These are phyloP conservation scores for Tranzscheliella williamsii DNA, from an alignment of 1,284 basidiomycete species.

Conservation along the genomic window DNA sequence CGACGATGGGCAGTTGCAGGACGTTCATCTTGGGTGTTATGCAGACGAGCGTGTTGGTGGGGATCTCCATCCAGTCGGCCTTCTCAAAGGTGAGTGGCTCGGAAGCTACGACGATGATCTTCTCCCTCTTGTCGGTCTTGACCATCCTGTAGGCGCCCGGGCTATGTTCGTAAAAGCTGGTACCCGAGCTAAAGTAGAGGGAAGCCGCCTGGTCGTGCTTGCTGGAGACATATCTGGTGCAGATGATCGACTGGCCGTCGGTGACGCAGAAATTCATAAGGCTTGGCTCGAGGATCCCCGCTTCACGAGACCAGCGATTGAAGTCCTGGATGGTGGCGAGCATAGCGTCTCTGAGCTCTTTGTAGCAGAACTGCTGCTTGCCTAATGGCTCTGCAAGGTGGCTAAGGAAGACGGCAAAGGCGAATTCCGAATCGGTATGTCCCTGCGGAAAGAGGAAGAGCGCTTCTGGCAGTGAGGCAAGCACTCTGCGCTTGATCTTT, in stretches of 20 bases:
- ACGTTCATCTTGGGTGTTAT: conserved; percentile 72
- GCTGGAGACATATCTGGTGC: conserved; percentile 91
- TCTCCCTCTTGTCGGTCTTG: conserved; percentile 92
- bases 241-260: conserved; percentile 88
- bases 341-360: conserved; percentile 47
- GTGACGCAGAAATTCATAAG: conserved; percentile 95
- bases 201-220: conserved; percentile 89
- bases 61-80: conserved; percentile 95
- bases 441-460: conserved; percentile 55
- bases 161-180: conserved; percentile 79
- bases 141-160: conserved; percentile 63
- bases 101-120: conserved; percentile 74
- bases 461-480: conserved; percentile 43
- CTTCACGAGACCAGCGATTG: conserved; percentile 47
- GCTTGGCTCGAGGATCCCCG: conserved; percentile 67
- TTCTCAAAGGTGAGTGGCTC: conserved; percentile 68
- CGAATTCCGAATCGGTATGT: conserved; percentile 54
- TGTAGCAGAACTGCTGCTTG: conserved; percentile 31
- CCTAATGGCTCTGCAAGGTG: conserved; percentile 39
- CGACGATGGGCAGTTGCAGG: conserved; percentile 88
- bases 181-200: conserved; percentile 92
- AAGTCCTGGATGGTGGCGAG: conserved; percentile 50
- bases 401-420: conserved; percentile 53
- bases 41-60: conserved; percentile 81
- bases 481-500: conserved; percentile 48